Evolutionary conservation across 2,329 filamentous ascomycete genomes (phyloP).

Genomic region (Stachybotrys elegans): DNA sequence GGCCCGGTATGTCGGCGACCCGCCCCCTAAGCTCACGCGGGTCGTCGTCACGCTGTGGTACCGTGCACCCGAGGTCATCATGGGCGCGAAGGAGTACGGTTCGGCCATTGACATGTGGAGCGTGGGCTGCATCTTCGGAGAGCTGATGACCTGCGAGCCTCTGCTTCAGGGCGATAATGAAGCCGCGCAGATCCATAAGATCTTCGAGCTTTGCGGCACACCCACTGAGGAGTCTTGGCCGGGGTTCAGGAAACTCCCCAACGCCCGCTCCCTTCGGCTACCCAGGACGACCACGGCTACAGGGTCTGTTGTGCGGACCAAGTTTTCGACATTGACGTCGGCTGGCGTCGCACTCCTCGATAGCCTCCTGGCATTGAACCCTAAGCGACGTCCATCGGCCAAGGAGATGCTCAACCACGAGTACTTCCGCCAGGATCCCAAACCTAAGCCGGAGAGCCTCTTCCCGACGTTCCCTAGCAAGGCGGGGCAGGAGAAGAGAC

Average conservation of each 20-base stretch:
- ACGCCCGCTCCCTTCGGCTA: conserved; percentile 74
- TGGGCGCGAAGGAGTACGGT: conserved; percentile 73
- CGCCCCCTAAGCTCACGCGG: conserved; percentile 74
- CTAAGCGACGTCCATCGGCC: conserved; percentile 64
- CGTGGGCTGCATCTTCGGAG: conserved; percentile 91
- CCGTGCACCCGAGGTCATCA: conserved; percentile 81
- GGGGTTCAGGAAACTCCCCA: conserved; percentile 77
- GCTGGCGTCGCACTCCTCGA: conserved; percentile 68
- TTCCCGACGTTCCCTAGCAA: conserved; percentile 97
- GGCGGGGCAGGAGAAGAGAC: conserved; percentile 80
- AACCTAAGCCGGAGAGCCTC: conserved; percentile 83
- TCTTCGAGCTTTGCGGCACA: conserved; percentile 85
- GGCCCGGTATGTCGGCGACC: conserved; percentile 83
- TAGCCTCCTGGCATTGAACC: conserved; percentile 69
- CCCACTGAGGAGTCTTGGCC: conserved; percentile 84
- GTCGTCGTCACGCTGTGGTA: conserved; percentile 98
- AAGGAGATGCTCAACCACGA: conserved; percentile 69
- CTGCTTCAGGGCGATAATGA: conserved; percentile 87
- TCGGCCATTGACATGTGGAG: conserved; percentile 89
- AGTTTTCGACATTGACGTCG: conserved; percentile 75
- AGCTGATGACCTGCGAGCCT: conserved; percentile 78
- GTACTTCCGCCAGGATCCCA: conserved; percentile 86
- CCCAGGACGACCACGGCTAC: conserved; percentile 40
- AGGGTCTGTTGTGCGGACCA: conserved; percentile 60
- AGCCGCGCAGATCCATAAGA: conserved; percentile 80